Conservation (phyloP, 2,329 filamentous ascomycete species). For the Penicillium crustosum region DNA sequence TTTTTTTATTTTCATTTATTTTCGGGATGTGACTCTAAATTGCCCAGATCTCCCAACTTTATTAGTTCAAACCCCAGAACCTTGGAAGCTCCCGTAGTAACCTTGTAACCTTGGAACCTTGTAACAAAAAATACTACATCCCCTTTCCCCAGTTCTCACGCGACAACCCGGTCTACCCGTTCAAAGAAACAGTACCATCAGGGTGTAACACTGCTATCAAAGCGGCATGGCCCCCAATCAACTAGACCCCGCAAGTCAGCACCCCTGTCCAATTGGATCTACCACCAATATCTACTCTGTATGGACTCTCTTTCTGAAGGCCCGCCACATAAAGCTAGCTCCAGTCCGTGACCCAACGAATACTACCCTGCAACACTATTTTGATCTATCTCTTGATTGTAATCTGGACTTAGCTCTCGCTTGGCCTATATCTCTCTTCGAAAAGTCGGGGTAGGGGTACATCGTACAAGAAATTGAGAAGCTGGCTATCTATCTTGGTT, state of each 20-base stretch:
- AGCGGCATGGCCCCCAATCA: constrained; percentile 6
- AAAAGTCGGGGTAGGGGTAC: neutral
- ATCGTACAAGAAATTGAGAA: neutral
- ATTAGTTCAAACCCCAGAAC: neutral
- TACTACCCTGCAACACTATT: constrained; percentile 7
- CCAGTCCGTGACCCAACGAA: neutral
- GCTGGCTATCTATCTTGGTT: neutral
- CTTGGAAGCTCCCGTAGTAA: neutral
- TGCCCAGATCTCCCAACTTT: neutral
- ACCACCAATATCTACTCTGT: neutral
- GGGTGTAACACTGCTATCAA: constrained; percentile 26
- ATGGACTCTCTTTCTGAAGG: neutral
- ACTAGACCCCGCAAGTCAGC: neutral
- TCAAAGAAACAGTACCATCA: constrained; percentile 13
- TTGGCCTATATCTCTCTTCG: neutral
- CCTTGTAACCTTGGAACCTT: neutral
- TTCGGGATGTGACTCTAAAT: neutral
- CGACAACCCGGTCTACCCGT: neutral
- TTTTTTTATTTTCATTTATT: neutral
- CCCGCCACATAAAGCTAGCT: neutral
- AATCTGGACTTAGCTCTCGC: neutral
- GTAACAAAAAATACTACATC: constrained; percentile 4
- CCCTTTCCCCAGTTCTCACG: neutral
- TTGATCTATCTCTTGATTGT: neutral
- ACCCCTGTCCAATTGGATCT: neutral